phyloP scores from a whole-genome alignment of 495 filamentous ascomycete species.

The Lichina pygmaea region DNA sequence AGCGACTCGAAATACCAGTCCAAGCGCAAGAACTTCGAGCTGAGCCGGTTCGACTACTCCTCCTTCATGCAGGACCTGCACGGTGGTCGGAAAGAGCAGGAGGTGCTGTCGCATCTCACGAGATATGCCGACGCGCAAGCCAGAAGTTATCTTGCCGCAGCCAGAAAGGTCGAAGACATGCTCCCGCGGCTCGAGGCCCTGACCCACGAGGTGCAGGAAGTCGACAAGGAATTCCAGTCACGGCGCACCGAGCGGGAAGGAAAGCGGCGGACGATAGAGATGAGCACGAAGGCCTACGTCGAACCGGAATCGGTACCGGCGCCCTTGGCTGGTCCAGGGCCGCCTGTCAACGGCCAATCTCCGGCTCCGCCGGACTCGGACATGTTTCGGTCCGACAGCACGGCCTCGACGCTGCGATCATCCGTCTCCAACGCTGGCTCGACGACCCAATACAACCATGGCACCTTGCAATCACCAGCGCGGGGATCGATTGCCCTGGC shows the following conservation, averaged over 20 bases:
- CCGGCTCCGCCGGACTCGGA: constrained; percentile 29
- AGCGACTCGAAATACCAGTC: constrained; percentile 92
- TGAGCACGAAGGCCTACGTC: constrained; percentile 54
- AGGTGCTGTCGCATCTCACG: constrained; percentile 83
- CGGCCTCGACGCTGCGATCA: constrained; percentile 31
- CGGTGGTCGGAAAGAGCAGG: constrained; percentile 90
- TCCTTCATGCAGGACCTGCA: constrained; percentile 98
- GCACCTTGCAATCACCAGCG: neutral
- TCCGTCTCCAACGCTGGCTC: constrained; percentile 5
- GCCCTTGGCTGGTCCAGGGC: constrained; percentile 5
- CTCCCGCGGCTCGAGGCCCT: constrained; percentile 84
- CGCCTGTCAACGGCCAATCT: constrained; percentile 13
- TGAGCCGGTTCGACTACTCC: constrained; percentile 95
- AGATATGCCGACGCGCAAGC: constrained; percentile 86
- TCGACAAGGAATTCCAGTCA: constrained; percentile 88
- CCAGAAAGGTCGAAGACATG: constrained; percentile 69
- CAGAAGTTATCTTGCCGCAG: constrained; percentile 48
- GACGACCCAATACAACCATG: neutral
- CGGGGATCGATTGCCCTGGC: neutral
- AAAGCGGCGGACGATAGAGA: constrained; percentile 69
- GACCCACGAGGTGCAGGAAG: constrained; percentile 61
- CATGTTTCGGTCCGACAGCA: constrained; percentile 43
- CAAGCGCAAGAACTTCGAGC: constrained; percentile 78
- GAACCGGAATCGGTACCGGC: constrained; percentile 34
- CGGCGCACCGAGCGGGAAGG: constrained; percentile 82